Evolutionary conservation across 2,329 filamentous ascomycete genomes (phyloP), one percentile per base, ranked within the genome.

Genomic region (Pseudonectria buxi): DNA sequence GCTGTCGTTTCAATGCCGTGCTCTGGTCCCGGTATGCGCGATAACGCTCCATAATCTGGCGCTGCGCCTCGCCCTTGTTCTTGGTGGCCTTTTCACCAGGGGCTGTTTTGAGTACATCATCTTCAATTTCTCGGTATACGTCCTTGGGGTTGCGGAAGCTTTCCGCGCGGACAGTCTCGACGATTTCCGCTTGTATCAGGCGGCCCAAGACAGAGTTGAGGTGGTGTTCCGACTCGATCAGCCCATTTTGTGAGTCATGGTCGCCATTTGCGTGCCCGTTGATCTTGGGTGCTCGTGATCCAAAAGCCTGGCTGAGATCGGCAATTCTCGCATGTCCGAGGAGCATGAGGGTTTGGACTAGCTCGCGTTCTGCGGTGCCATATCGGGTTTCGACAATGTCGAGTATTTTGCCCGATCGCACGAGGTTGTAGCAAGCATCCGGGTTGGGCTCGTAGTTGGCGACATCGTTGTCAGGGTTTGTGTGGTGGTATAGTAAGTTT

Each of bases 401-500:
- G 18, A 92, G 65, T 26, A 95, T 83, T 61, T 87, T 92, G 28
- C 87, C 88, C 4, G 78, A 76, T 39, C 92, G 83, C 26, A 89
- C 69, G 28, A 95, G 71, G 48, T 81, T 81, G 63, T 96, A 96
- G 45, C 87, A 85, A 42, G 81, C 78, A 47, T 79, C 69, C 55
- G 81, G 70, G 52, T 95, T 88, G 39, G 87, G 84, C 58, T 95
- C 86, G 64, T 96, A 98, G 56, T 78, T 79, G 15, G 84, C 83
- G 32, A 71, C 59, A 30, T 72, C 73, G 28, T 76, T 72, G 37
- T 81, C 75, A 37, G 69, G 57, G 40, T 80, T 73, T 46, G 78
- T 76, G 46, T 79, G 74, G 60, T 89, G 83, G 58, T 80, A 86
- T 44, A 94, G 69, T 32, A 96, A 76, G 54, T 89, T 87, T 57